Evolutionary conservation across 768 basidiomycete species (phyloP).

Genomic region (Rhodosporidiobolus odoratus): DNA sequence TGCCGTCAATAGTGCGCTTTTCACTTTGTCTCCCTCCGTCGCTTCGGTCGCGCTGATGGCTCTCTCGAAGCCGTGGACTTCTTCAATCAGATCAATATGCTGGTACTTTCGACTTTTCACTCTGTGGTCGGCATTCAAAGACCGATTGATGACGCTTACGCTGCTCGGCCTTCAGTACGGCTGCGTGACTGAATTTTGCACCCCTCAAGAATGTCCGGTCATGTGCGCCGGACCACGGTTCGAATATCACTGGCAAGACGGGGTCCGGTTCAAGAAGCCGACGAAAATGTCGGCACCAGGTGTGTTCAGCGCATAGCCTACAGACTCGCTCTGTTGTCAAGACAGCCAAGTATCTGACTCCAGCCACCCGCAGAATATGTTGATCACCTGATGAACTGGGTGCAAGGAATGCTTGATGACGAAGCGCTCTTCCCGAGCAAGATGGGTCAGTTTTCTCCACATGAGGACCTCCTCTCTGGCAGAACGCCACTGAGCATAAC

Average conservation of each 20-base stretch:
- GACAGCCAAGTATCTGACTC: neutral
- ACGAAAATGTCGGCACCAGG: conserved; percentile 84
- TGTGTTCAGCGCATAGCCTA: conserved; percentile 1
- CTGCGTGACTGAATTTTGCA: conserved; percentile 97
- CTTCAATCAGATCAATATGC: conserved; percentile 99
- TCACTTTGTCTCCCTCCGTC: neutral
- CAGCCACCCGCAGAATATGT: conserved; percentile 64
- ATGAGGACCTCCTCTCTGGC: neutral
- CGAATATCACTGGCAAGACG: conserved; percentile 93
- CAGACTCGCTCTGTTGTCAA: neutral
- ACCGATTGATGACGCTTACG: neutral
- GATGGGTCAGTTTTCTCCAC: conserved; percentile 60
- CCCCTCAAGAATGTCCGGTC: conserved; percentile 82
- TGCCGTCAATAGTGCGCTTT: conserved; percentile 82
- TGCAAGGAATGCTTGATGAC: conserved; percentile 85
- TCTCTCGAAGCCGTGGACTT: conserved; percentile 79
- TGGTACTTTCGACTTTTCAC: conserved; percentile 45
- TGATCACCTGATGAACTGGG: conserved; percentile 98
- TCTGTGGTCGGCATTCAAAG: neutral
- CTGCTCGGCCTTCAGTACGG: conserved; percentile 56
- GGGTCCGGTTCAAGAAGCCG: conserved; percentile 74
- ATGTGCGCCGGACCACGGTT: conserved; percentile 95
- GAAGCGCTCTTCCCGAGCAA: conserved; percentile 87
- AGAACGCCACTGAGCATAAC: too few species aligned
- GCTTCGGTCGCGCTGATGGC: neutral